These are phyloP conservation scores for Sechiopsis laciniata DNA, from an alignment of 306 rosid genomes.

Conservation along the genomic window DNA sequence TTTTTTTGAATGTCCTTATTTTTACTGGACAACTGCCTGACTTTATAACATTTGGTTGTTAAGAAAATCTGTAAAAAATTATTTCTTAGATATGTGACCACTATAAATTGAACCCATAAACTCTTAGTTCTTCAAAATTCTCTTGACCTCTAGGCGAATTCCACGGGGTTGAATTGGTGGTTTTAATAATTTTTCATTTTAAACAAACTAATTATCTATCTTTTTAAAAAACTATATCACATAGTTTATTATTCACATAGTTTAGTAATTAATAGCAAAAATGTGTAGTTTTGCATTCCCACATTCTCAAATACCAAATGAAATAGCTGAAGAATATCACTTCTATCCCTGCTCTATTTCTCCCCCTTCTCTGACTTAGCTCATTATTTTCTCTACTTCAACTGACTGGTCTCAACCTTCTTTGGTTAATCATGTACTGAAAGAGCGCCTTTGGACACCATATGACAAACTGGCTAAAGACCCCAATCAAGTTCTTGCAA, in stretches of 20 bases:
- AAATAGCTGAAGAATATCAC: neutral
- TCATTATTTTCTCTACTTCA: neutral
- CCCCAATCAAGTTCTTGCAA: conserved; percentile 31
- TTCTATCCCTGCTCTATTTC: neutral
- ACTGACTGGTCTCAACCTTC: neutral
- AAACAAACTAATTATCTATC: neutral
- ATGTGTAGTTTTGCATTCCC: neutral
- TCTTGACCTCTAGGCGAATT: no score
- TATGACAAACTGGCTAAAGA: conserved; percentile 35
- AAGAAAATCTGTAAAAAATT: no score
- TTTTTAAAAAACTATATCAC: neutral
- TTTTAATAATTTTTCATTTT: neutral
- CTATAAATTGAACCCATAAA: no score
- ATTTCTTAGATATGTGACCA: no score
- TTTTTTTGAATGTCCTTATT: no score
- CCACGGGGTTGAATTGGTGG: no score
- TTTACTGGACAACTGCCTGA: no score
- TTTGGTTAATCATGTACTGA: conserved; percentile 9
- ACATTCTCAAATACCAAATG: neutral
- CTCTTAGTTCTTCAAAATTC: no score
- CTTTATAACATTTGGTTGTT: no score
- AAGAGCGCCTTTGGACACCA: conserved; percentile 44
- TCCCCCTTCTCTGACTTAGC: neutral
- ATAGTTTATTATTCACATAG: neutral
- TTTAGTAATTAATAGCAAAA: neutral